A percentile compares a stretch with the other conserved stretches of the same genome.
These are phyloP conservation scores for Veloboletus limbatus DNA, from an alignment of 1,284 basidiomycete species.

Conservation along the genomic window DNA sequence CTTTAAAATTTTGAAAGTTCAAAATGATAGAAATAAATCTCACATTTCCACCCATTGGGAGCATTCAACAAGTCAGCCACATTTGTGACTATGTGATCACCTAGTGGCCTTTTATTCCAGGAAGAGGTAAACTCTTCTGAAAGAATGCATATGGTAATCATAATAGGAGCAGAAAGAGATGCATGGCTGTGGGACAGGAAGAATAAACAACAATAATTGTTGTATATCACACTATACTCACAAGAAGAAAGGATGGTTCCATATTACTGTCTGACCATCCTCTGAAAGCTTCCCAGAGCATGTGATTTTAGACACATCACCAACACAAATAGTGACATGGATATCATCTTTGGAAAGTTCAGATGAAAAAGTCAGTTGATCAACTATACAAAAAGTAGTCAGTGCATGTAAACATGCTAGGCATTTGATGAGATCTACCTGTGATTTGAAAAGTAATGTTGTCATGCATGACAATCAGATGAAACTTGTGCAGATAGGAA, in stretches of 20 bases:
- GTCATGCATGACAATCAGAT: neutral
- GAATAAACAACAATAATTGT: neutral
- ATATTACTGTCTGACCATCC: neutral
- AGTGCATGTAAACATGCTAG: no score
- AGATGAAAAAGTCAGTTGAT: neutral
- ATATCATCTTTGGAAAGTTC: neutral
- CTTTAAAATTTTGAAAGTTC: neutral
- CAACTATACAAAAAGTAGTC: neutral
- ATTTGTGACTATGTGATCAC: neutral
- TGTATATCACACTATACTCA: no score
- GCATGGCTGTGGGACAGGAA: neutral
- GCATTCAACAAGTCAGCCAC: neutral
- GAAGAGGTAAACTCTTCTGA: neutral
- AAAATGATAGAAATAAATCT: no score
- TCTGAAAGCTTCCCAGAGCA: neutral
- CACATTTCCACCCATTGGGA: neutral
- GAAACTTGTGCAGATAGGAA: neutral
- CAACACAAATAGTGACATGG: neutral
- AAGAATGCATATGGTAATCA: neutral
- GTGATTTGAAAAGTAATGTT: neutral
- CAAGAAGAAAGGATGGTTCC: neutral
- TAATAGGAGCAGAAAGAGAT: neutral
- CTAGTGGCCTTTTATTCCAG: neutral
- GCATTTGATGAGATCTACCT: neutral
- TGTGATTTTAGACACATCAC: neutral